Evolutionary conservation across 1,284 basidiomycete genomes (phyloP), one percentile per base, ranked within the genome.

Genomic region (Ceratobasidium sp.): DNA sequence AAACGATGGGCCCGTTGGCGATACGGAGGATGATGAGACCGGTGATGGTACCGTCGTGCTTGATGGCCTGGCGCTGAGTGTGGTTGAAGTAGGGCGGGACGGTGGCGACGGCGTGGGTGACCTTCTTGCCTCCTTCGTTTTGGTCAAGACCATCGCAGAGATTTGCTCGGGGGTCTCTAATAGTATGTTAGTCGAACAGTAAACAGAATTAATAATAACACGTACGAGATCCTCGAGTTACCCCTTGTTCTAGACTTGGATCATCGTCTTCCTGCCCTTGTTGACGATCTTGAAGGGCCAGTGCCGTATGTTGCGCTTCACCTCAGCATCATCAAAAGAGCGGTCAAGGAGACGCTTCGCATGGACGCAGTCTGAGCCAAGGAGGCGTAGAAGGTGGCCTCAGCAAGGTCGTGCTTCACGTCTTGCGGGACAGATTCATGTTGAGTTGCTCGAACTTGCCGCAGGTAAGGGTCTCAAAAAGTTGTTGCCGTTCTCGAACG

Each of bases 381-480:
- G n/a, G n/a, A n/a, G n/a, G n/a, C n/a, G n/a, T n/a, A n/a, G n/a
- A n/a, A n/a, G n/a, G n/a, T n/a, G n/a, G n/a, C n/a, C n/a, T n/a
- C n/a, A n/a, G n/a, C n/a, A n/a, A n/a, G n/a, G n/a, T n/a, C n/a
- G n/a, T n/a, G n/a, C n/a, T n/a, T n/a, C n/a, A n/a, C n/a, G 97
- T 99, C 91, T 97, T 97, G 83, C 96, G 91, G 94, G 99, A 99
- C 70, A 99, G 92, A 83, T 99, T 97, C 88, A 98, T 94, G 92
- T 98, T 98, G 82, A 99, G 89, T 86, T 99, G 97, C 87, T 99
- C 97, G 84, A 99, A 99, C 88, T 98, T 99, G 88, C 97, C 96
- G 79, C 97, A 92, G 79, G 97, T 99, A 59, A 99, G 91, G 17
- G 96, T 96, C 90, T 98, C 97, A 96, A 95, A 84, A 99, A 96